phyloP scores from a whole-genome alignment of 352 stramenopile genomes.

The Vaucheria bursata region DNA sequence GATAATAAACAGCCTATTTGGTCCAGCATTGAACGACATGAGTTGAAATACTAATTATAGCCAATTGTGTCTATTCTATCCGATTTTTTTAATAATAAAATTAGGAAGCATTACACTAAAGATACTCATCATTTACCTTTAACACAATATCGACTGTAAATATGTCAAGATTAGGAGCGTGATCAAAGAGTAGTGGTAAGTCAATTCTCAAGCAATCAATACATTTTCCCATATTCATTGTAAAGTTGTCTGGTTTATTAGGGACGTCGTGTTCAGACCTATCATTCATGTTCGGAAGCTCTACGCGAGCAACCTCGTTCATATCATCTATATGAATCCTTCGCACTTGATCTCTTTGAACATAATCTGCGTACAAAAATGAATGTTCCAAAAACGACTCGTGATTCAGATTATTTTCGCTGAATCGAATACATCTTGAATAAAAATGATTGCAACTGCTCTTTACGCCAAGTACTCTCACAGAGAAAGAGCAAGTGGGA shows the following conservation, averaged over 20 bases:
- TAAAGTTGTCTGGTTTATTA: slow-evolving; percentile 26
- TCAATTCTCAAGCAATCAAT: slow-evolving; percentile 35
- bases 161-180: slow-evolving; percentile 29
- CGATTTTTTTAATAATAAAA: neutral
- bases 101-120: neutral
- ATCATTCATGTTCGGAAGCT: neutral
- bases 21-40: neutral
- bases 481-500: too few species aligned
- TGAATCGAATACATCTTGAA: too few species aligned
- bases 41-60: neutral
- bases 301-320: neutral
- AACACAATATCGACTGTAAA: slow-evolving; percentile 34
- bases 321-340: too few species aligned
- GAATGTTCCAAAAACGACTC: too few species aligned
- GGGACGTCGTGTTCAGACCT: neutral
- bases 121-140: slow-evolving; percentile 15
- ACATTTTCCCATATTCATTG: slow-evolving; percentile 35
- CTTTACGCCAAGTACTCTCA: too few species aligned
- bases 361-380: too few species aligned
- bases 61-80: neutral
- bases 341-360: too few species aligned
- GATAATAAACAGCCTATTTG: neutral
- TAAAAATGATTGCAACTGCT: too few species aligned
- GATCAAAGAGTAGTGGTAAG: slow-evolving; percentile 34
- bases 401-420: too few species aligned